Conservation (phyloP, 2,329 filamentous ascomycete species). For the Madurella mycetomatis region DNA sequence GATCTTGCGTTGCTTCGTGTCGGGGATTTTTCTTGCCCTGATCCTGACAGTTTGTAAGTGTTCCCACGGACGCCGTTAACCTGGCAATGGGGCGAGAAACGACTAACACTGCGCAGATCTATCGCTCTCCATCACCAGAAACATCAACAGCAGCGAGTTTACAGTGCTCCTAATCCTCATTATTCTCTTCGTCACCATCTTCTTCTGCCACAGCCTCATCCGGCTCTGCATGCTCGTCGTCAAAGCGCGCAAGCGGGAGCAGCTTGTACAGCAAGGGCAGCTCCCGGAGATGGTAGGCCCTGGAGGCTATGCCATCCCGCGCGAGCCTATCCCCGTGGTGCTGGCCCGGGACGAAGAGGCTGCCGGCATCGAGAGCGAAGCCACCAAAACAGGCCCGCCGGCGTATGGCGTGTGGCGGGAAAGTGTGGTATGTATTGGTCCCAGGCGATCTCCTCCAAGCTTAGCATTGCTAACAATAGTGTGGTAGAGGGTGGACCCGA, state of each 20-base stretch:
- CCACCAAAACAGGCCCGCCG: slow-evolving; percentile 62
- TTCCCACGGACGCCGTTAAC: not conserved
- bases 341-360: slow-evolving; percentile 71
- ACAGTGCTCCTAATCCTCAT: slow-evolving; percentile 76
- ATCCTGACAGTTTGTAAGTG: slow-evolving; percentile 63
- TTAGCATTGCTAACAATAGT: not conserved
- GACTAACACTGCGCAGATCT: slow-evolving; percentile 53
- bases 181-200: slow-evolving; percentile 66
- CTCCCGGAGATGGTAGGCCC: slow-evolving; percentile 46
- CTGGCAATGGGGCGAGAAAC: not conserved
- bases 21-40: slow-evolving; percentile 56
- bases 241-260: slow-evolving; percentile 34
- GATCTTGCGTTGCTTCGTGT: slow-evolving; percentile 59
- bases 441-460: slow-evolving; percentile 8
- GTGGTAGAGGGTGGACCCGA: slow-evolving; percentile 66
- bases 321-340: slow-evolving; percentile 70
- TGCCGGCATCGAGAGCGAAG: slow-evolving; percentile 50
- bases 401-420: slow-evolving; percentile 83
- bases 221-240: slow-evolving; percentile 65
- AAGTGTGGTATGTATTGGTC: slow-evolving; percentile 63
- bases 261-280: slow-evolving; percentile 29
- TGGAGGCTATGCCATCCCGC: slow-evolving; percentile 65
- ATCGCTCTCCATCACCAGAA: slow-evolving; percentile 62
- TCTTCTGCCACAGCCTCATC: slow-evolving; percentile 77
- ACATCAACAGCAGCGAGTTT: slow-evolving; percentile 63